Percentiles rank a stretch among this genome's conserved stretches.
These are phyloP conservation scores for Arthrinium puccinioides DNA, from an alignment of 2,329 filamentous ascomycete species.

Conservation along the genomic window DNA sequence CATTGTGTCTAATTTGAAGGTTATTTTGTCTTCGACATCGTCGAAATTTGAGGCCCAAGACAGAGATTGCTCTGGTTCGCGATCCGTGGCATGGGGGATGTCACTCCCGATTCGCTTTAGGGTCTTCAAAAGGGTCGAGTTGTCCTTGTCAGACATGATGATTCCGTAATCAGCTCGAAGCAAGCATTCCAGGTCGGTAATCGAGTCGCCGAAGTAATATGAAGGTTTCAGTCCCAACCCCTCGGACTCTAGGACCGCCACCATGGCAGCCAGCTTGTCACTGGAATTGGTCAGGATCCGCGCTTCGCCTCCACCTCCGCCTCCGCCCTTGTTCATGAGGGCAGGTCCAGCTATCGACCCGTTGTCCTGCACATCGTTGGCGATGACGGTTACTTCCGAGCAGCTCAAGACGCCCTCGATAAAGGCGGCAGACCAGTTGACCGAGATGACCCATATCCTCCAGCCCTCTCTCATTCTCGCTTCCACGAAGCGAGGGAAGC, in stretches of 20 bases:
- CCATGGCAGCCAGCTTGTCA: conserved; percentile 39
- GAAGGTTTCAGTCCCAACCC: conserved; percentile 12
- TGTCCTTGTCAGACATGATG: conserved; percentile 34
- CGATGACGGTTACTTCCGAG: conserved; percentile 26
- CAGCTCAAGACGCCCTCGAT: conserved; percentile 34
- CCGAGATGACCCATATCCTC: conserved; percentile 37
- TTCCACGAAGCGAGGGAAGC: conserved; percentile 28
- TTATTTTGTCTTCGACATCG: conserved; percentile 11
- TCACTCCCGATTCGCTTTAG: conserved; percentile 22
- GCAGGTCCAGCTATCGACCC: conserved; percentile 35
- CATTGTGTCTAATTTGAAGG: too few species aligned
- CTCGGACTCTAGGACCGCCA: conserved; percentile 16
- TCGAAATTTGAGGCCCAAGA: conserved; percentile 22
- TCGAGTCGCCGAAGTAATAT: conserved; percentile 54
- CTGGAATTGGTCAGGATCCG: conserved; percentile 28
- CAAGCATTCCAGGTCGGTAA: conserved; percentile 49
- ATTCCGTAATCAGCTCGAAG: conserved; percentile 33
- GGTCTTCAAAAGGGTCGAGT: conserved; percentile 17
- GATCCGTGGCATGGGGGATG: conserved; percentile 19
- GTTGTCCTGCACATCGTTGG: conserved; percentile 33
- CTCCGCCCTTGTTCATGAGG: conserved; percentile 10
- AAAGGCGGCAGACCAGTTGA: conserved; percentile 44
- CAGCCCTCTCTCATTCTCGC: conserved; percentile 19
- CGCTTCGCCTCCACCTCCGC: conserved; percentile 16
- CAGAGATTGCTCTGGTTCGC: too few species aligned